These are phyloP conservation scores for Cercospora sp. DNA, from an alignment of 2,329 filamentous ascomycete genomes.

Conservation along the genomic window DNA sequence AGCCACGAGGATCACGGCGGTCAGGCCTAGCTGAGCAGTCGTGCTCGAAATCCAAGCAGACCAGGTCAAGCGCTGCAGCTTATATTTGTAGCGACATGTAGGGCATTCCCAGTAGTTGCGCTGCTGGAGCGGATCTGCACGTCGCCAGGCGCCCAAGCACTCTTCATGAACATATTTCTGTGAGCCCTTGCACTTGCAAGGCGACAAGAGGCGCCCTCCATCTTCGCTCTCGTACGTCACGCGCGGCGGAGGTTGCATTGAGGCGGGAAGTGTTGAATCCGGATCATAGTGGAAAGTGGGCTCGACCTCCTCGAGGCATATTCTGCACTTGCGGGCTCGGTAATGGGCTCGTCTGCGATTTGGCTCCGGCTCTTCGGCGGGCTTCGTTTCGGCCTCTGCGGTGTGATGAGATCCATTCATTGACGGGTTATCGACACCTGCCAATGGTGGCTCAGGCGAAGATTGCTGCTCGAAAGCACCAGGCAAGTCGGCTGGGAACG, in stretches of 20 bases:
- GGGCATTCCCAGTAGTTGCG: slow-evolving; percentile 85
- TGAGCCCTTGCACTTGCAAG: slow-evolving; percentile 90
- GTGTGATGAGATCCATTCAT: slow-evolving; percentile 4
- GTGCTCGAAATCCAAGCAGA: slow-evolving; percentile 60
- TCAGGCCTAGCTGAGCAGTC: slow-evolving; percentile 68
- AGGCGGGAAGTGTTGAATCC: slow-evolving; percentile 53
- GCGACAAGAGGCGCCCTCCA: slow-evolving; percentile 76
- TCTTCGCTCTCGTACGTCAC: slow-evolving; percentile 71
- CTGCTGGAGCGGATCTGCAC: slow-evolving; percentile 64
- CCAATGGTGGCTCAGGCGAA: slow-evolving; percentile 3
- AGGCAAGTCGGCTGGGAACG: slow-evolving; percentile 50
- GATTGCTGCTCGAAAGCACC: slow-evolving; percentile 31
- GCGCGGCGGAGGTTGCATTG: slow-evolving; percentile 57
- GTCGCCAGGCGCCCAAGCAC: slow-evolving; percentile 81
- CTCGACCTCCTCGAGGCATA: slow-evolving; percentile 74
- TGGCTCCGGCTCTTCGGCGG: slow-evolving; percentile 18
- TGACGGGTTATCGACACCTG: not conserved
- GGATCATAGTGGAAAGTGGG: slow-evolving; percentile 55
- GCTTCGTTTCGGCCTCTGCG: slow-evolving; percentile 24
- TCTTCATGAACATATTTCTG: slow-evolving; percentile 93
- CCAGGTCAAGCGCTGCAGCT: slow-evolving; percentile 74
- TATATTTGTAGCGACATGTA: slow-evolving; percentile 82
- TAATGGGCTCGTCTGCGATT: slow-evolving; percentile 54
- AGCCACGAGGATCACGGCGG: slow-evolving; percentile 67
- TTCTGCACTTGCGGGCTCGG: slow-evolving; percentile 76